Evolutionary conservation across 768 basidiomycete genomes (phyloP).

Genomic region (Leucocoprinus sp.): DNA sequence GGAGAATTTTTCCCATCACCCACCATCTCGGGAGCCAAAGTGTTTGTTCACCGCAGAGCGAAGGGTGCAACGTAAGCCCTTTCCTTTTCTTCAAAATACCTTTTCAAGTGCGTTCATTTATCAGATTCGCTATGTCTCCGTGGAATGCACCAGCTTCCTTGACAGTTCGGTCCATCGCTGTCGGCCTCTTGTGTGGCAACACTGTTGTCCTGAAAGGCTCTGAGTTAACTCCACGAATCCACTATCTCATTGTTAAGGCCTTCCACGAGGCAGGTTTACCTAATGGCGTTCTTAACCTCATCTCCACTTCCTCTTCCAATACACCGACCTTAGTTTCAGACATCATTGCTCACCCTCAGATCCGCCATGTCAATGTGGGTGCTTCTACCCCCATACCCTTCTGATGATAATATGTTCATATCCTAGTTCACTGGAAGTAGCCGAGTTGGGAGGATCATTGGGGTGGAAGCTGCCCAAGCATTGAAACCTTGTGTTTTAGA

Average conservation of each 20-base stretch:
- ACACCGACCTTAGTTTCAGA: conserved; percentile 37
- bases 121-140: conserved; percentile 43
- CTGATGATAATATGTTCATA: not conserved
- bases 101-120: not conserved
- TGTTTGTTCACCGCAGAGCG: conserved; percentile 37
- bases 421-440: conserved; percentile 51
- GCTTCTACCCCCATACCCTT: not conserved
- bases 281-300: conserved; percentile 47
- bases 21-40: conserved; percentile 33
- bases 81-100: not conserved
- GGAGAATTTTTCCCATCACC: conserved; percentile 37
- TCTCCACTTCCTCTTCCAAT: conserved; percentile 36
- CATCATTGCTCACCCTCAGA: conserved; percentile 45
- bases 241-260: conserved; percentile 36
- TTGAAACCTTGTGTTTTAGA: conserved; percentile 50
- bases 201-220: conserved; percentile 47
- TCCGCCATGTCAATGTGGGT: conserved; percentile 46
- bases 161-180: conserved; percentile 33
- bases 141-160: conserved; percentile 48
- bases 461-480: conserved; percentile 45
- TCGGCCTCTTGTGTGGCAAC: conserved; percentile 48
- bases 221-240: conserved; percentile 40
- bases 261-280: conserved; percentile 56
- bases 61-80: conserved; percentile 42
- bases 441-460: conserved; percentile 43